A percentile compares a stretch with the other conserved stretches of the same genome.
phyloP scores from a whole-genome alignment of 441 rosid species.

The Macaranga tanarius region DNA sequence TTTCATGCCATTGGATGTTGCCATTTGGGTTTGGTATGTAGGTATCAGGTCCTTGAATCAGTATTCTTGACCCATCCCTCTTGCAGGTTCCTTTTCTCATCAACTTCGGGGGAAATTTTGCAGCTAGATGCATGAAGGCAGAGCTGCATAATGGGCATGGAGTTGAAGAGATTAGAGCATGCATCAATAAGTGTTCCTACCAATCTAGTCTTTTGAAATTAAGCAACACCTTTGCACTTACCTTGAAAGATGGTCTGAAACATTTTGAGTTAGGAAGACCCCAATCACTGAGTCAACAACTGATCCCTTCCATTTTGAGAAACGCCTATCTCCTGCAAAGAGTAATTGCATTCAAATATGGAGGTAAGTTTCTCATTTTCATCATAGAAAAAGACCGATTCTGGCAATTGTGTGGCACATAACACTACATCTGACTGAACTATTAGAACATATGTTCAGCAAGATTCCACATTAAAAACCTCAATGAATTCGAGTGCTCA shows the following conservation, averaged over 20 bases:
- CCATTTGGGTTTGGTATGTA: constrained; percentile 39
- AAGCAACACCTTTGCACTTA: constrained; percentile 31
- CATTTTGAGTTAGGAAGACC: constrained; percentile 97
- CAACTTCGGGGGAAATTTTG: constrained; percentile 69
- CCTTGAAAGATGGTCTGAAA: constrained; percentile 99
- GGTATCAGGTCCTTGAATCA: constrained; percentile 69
- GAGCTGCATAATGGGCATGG: constrained; percentile 61
- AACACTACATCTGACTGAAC: constrained; percentile 4
- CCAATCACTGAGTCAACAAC: constrained; percentile 97
- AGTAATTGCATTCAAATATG: constrained; percentile 16
- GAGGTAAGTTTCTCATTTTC: constrained; percentile 16
- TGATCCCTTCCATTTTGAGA: constrained; percentile 98
- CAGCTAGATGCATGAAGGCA: constrained; percentile 90
- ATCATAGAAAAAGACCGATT: background rate
- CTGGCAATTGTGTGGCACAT: background rate
- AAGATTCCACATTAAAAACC: background rate
- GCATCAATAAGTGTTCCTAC: constrained; percentile 7
- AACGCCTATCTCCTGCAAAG: constrained; percentile 91
- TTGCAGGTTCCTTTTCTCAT: constrained; percentile 31
- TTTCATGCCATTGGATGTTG: constrained; percentile 46
- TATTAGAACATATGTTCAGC: background rate
- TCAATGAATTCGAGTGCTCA: background rate
- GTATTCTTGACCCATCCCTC: constrained; percentile 30
- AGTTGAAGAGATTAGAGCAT: constrained; percentile 24
- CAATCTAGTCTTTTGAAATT: constrained; percentile 11